These are phyloP conservation scores for Citrullus colocynthis DNA, from an alignment of 306 rosid species.

Conservation along the genomic window DNA sequence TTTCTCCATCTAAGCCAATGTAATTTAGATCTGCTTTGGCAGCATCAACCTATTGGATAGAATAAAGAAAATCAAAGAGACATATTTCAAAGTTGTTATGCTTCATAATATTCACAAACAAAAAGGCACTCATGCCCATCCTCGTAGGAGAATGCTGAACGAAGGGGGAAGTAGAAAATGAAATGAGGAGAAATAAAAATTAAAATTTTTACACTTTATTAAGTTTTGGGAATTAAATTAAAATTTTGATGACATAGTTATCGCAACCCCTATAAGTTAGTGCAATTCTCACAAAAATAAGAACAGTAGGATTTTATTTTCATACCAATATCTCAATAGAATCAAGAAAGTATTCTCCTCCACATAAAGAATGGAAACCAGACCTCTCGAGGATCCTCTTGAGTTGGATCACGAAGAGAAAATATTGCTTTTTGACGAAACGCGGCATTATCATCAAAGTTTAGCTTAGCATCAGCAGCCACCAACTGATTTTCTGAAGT, in stretches of 20 bases:
- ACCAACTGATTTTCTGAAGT: conserved; percentile 89
- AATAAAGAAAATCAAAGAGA: conserved; percentile 12
- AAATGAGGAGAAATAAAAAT: neutral
- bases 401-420: conserved; percentile 85
- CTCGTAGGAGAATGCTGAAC: neutral
- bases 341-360: conserved; percentile 2
- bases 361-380: neutral
- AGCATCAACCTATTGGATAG: conserved; percentile 63
- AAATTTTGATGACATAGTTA: neutral
- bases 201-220: neutral
- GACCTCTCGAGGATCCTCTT: conserved; percentile 99
- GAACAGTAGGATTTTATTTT: neutral
- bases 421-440: conserved; percentile 82
- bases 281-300: neutral
- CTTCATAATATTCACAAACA: neutral
- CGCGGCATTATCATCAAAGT: conserved; percentile 96
- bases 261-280: neutral
- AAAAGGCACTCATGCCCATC: neutral
- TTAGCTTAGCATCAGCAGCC: conserved; percentile 99
- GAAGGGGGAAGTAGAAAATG: neutral
- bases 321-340: conserved; percentile 5
- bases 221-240: neutral
- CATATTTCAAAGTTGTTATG: neutral
- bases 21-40: conserved; percentile 93
- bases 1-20: conserved; percentile 96